Evolutionary conservation across 2,329 filamentous ascomycete species (phyloP), one percentile per base, ranked within the genome.

Genomic region (Aspergillus puulaauensis): DNA sequence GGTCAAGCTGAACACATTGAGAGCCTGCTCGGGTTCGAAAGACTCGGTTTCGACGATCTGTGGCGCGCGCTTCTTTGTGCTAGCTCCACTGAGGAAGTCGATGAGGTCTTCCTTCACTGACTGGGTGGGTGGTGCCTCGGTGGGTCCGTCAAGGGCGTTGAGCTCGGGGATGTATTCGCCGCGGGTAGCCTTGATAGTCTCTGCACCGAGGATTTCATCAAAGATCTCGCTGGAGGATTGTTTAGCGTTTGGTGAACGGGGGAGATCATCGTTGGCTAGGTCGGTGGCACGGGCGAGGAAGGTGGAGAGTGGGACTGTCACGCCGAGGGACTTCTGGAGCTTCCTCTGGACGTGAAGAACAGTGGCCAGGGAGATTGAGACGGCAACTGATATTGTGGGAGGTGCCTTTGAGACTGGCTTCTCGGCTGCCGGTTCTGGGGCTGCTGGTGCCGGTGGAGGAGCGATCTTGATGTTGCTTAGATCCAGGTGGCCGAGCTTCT

Each of bases 391-490:
- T 52, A 68, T 64, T 55, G 70, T 69, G 31, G 72, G 68, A 11
- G 68, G 63, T 5, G 71, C 62, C 50, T 64, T 63, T 19, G 70
- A 64, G 15, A 71, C 62, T 7, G 64, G 55, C 58, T 69, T 61
- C 56, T 70, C 56, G 47, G 64, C 63, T 44, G 79, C 77, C 35
- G 76, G 71, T 52, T 73, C 64, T 50, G 66, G 61, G 56, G 65
- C 65, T 56, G 64, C 55, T 14, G 70, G 62, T 21, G 71, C 65
- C 23, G 71, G 70, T 4, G 54, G 39, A 15, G 77, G 67, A n/a
- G 75, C 66, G 58, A 93, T 79, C 80, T 96, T 96, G 80, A 98
- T 93, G 80, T 98, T 96, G 80, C 90, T 95, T 23, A 99, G 86
- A 73, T 99, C 93, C 53, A 99, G 86, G 74, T 96, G 91, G 43